phyloP scores from a whole-genome alignment of 306 rosid genomes.

The Cicer cuneatum region DNA sequence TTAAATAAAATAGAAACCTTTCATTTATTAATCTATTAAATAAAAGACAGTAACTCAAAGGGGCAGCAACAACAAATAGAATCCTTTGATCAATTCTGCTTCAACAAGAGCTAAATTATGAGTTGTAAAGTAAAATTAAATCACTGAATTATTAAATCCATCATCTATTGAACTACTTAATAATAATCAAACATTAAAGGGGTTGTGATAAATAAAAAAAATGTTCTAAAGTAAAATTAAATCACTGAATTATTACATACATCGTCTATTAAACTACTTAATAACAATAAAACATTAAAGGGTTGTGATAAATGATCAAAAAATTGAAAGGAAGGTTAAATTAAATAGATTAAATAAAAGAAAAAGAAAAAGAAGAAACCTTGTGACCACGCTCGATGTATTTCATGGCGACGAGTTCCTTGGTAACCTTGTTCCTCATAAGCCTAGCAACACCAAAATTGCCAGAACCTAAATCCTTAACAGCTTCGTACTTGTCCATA shows the following conservation, averaged over 20 bases:
- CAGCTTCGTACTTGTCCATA: conserved; percentile 68
- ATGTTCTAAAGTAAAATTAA: neutral
- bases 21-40: neutral
- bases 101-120: neutral
- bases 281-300: neutral
- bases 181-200: neutral
- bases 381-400: conserved; percentile 71
- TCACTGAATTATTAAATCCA: neutral
- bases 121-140: conserved; percentile 11
- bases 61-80: neutral
- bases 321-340: neutral
- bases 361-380: conserved; percentile 38
- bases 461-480: conserved; percentile 69
- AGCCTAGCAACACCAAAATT: conserved; percentile 76
- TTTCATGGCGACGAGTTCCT: conserved; percentile 79
- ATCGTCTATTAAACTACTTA: neutral
- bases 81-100: conserved; percentile 6
- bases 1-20: conserved; percentile 11
- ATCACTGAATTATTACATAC: neutral
- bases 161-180: neutral
- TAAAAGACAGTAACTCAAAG: neutral
- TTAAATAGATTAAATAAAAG: no score
- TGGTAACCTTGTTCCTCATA: conserved; percentile 65
- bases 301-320: conserved; percentile 20
- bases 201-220: conserved; percentile 24